Conservation (phyloP, 257 asterid species). For the Nemophila menziesii region DNA sequence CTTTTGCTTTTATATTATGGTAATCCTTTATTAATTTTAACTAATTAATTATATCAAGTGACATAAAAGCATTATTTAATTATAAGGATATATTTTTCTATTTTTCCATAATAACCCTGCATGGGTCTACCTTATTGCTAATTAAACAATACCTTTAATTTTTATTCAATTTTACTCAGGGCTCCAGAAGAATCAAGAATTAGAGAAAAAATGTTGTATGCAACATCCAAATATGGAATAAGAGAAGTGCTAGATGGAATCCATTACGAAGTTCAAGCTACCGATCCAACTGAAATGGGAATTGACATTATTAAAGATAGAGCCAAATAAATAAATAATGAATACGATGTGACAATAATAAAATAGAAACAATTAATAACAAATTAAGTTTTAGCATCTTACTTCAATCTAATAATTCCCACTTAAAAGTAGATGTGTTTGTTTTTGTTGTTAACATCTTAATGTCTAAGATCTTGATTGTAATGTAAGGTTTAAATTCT, state of each 20-base stretch:
- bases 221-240: conserved; percentile 72
- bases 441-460: conserved; percentile 15
- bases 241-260: conserved; percentile 78
- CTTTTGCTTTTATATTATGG: not conserved
- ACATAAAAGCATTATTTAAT: no score
- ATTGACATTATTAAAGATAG: conserved; percentile 63
- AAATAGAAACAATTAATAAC: not conserved
- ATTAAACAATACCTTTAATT: no score
- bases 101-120: no score
- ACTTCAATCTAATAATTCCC: conserved; percentile 26
- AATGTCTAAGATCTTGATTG: conserved; percentile 18
- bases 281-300: conserved; percentile 92
- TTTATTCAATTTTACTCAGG: conserved; percentile 28
- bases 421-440: conserved; percentile 16
- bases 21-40: not conserved
- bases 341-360: no score
- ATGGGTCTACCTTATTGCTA: no score
- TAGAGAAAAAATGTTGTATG: conserved; percentile 75
- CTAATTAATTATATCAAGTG: not conserved
- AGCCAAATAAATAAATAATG: no score
- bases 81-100: no score
- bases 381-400: conserved; percentile 19
- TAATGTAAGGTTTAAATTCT: conserved; percentile 20
- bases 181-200: conserved; percentile 75
- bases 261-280: conserved; percentile 80